These are phyloP conservation scores for Alternaria ethzedia DNA, from an alignment of 2,329 filamentous ascomycete genomes.

Conservation along the genomic window DNA sequence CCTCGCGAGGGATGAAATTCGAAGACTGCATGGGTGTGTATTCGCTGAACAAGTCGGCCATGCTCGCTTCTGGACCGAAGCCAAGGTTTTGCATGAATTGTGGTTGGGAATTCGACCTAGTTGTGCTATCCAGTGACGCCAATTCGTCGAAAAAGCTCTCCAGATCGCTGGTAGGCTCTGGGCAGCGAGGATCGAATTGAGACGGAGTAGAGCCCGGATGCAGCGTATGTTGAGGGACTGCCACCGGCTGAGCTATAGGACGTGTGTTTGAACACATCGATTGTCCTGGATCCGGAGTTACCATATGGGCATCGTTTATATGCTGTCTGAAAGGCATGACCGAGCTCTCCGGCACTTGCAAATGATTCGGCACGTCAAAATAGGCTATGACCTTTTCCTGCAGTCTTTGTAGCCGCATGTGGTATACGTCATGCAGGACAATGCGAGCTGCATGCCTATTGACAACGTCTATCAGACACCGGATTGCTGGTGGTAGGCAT, in stretches of 20 bases:
- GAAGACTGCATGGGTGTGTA: conserved; percentile 49
- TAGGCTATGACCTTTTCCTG: conserved; percentile 15
- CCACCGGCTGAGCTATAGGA: neutral
- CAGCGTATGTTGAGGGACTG: conserved; percentile 13
- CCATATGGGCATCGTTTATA: conserved; percentile 12
- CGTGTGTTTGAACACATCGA: conserved; percentile 12
- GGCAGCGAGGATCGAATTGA: conserved; percentile 34
- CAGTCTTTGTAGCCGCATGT: conserved; percentile 26
- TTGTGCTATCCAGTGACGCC: conserved; percentile 61
- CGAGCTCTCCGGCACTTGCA: neutral
- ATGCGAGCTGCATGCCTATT: conserved; percentile 19
- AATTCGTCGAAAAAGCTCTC: conserved; percentile 65
- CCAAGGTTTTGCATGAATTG: conserved; percentile 73
- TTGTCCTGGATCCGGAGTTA: conserved; percentile 29
- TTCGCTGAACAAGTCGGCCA: conserved; percentile 60
- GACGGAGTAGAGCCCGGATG: conserved; percentile 16
- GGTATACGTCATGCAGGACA: conserved; percentile 18
- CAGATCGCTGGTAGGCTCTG: conserved; percentile 50
- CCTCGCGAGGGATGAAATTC: conserved; percentile 36
- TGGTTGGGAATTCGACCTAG: conserved; percentile 61
- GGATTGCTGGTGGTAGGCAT: conserved; percentile 37
- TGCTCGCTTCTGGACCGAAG: conserved; percentile 67
- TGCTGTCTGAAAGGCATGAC: conserved; percentile 4
- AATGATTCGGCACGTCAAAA: conserved; percentile 14
- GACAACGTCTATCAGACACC: conserved; percentile 33